A percentile compares a stretch with the other conserved stretches of the same genome.
These are phyloP conservation scores for Suillus sp. DNA, from an alignment of 768 basidiomycete species.

Conservation along the genomic window DNA sequence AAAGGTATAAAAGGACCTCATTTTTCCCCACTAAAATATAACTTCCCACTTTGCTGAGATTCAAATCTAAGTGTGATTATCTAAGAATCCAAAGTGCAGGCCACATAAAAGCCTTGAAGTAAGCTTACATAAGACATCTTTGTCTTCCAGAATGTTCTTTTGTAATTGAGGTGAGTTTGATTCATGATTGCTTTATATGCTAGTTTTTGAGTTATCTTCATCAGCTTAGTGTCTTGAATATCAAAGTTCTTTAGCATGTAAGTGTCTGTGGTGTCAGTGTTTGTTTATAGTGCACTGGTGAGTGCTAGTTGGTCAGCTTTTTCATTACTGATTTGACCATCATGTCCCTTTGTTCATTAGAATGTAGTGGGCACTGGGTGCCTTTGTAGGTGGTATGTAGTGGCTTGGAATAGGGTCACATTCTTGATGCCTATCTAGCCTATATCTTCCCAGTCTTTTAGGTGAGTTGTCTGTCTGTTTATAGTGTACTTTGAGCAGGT, in stretches of 20 bases:
- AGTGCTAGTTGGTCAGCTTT: background rate
- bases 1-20: too few species aligned
- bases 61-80: too few species aligned
- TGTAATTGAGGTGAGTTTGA: too few species aligned
- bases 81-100: too few species aligned
- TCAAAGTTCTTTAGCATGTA: background rate
- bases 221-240: background rate
- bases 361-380: background rate
- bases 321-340: background rate
- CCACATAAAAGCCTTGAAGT: too few species aligned
- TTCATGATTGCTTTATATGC: background rate
- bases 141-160: too few species aligned
- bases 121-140: too few species aligned
- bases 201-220: background rate
- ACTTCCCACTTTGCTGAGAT: too few species aligned
- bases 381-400: background rate
- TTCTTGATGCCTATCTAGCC: background rate
- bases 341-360: background rate
- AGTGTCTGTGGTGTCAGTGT: rapidly evolving
- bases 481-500: background rate
- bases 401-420: background rate
- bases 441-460: too few species aligned
- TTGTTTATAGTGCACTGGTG: background rate
- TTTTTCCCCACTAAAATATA: too few species aligned
- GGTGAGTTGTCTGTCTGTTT: slow-evolving; percentile 8